A percentile compares a stretch with the other conserved stretches of the same genome.
phyloP scores from a whole-genome alignment of 169 alveolate species.

The Plasmodium inui region DNA sequence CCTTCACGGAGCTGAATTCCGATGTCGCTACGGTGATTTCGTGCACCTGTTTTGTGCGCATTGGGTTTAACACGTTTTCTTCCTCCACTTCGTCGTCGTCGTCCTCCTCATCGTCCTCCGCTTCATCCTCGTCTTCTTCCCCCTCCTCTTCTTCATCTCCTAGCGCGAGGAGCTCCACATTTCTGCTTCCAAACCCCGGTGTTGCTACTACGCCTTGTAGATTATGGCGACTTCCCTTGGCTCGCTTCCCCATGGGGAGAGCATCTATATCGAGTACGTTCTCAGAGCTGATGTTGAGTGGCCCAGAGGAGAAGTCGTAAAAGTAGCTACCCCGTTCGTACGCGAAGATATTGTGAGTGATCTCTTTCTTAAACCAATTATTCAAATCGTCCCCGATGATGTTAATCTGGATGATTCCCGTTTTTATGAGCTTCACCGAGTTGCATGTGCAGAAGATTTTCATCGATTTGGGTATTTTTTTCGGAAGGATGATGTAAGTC shows the following conservation, averaged over 20 bases:
- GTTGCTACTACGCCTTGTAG: not conserved
- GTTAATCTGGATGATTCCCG: constrained; percentile 45
- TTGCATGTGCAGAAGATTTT: constrained; percentile 48
- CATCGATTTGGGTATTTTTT: constrained; percentile 29
- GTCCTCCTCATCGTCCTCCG: not conserved
- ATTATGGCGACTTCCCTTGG: not conserved
- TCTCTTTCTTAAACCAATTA: constrained; percentile 55
- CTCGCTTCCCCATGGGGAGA: not conserved
- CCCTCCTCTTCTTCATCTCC: constrained; percentile 14
- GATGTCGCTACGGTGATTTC: constrained; percentile 45
- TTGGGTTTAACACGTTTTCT: constrained; percentile 20
- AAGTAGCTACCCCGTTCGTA: constrained; percentile 13
- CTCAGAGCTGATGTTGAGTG: constrained; percentile 43
- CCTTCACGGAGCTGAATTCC: constrained; percentile 30
- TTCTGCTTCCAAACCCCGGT: not conserved
- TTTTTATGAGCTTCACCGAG: constrained; percentile 17
- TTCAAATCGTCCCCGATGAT: constrained; percentile 55
- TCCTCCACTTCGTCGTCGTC: constrained; percentile 3
- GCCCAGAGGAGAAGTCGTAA: constrained; percentile 63
- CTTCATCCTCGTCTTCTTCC: not conserved
- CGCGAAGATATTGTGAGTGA: constrained; percentile 28
- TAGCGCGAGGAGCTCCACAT: not conserved
- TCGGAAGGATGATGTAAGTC: constrained; percentile 52
- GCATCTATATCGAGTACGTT: not conserved
- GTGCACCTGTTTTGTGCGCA: constrained; percentile 45